phyloP scores from a whole-genome alignment of 179 eudicot species.

The Beta macrorhiza region DNA sequence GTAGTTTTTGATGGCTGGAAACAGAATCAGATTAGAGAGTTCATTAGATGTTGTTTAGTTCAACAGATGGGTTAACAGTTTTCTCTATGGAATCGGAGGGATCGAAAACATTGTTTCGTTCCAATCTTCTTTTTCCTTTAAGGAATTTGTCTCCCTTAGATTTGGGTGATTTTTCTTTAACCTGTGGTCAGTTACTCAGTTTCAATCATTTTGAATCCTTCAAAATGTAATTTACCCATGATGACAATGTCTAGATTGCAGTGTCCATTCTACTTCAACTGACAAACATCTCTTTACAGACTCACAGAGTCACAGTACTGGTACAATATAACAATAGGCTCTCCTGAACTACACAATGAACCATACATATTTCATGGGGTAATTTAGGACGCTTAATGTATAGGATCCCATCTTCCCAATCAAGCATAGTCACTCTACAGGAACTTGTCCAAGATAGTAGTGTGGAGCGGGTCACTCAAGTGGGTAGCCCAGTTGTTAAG shows the following conservation, averaged over 20 bases:
- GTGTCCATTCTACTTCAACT: constrained; percentile 17
- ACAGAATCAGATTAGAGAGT: no score
- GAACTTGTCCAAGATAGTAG: constrained; percentile 72
- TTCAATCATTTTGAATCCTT: not conserved
- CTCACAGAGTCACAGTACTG: constrained; percentile 21
- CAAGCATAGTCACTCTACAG: constrained; percentile 15
- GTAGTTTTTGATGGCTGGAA: no score
- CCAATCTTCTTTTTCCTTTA: no score
- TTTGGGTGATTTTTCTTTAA: no score
- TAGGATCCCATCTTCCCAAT: not conserved
- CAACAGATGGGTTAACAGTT: no score
- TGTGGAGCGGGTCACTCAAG: constrained; percentile 91
- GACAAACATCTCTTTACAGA: constrained; percentile 13
- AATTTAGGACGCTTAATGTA: constrained; percentile 7
- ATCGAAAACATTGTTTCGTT: no score
- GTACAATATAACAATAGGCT: not conserved
- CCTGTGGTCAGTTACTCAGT: not conserved
- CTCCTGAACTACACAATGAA: constrained; percentile 2
- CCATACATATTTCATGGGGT: not conserved
- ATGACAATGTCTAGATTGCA: not conserved
- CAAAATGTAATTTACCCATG: not conserved
- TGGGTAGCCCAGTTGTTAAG: constrained; percentile 96
- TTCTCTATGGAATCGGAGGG: no score
- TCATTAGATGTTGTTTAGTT: no score
- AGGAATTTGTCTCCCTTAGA: no score